Evolutionary conservation across 2,329 filamentous ascomycete species (phyloP), one percentile per base, ranked within the genome.

Genomic region (Fusarium globosum): DNA sequence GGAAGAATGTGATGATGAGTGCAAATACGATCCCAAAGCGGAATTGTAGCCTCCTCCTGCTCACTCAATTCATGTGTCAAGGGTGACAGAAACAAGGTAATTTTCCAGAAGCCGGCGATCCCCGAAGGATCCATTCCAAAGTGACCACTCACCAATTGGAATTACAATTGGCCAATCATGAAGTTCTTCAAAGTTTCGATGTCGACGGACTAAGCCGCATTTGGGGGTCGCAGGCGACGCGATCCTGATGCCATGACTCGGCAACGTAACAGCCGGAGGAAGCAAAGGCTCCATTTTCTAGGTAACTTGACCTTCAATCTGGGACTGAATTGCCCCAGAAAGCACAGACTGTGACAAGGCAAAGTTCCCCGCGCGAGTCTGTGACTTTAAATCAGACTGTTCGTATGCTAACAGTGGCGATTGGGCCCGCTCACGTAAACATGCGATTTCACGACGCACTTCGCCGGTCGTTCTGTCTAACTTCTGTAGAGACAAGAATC

Each of bases 91-190:
- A 55, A 55, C 63, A 68, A 16, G 61, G 56, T 28, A 68, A 55
- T 42, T 63, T 68, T 68, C 41, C 48, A 68, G 56, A 30, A 36
- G 14, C 64, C 56, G 64, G 42, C 38, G 55, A 68, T 68, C 48
- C 48, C 64, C 65, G 65, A 48, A 36, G 30, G 59, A 46, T 61
- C 59, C 61, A 64, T 64, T 23, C 23, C 7, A 10, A 28, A 7
- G n/a, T 28, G n/a, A 38, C 48, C 51, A 13, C 36, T 14, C 46
- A 42, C 58, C 28, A 61, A 36, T 35, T n/a, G 30, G 23, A 59
- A 39, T 20, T 20, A 6, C 10, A 21, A 39, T 35, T 46, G 35
- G 16, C 62, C 51, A 67, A 67, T 43, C 49, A 67, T 45, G 9
- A 35, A n/a, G 11, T 28, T 20, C 13, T 23, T 16, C 38, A 38